A percentile compares a stretch with the other conserved stretches of the same genome.
These are phyloP conservation scores for Hypoxylon sp. DNA, from an alignment of 2,329 filamentous ascomycete species.

Conservation along the genomic window DNA sequence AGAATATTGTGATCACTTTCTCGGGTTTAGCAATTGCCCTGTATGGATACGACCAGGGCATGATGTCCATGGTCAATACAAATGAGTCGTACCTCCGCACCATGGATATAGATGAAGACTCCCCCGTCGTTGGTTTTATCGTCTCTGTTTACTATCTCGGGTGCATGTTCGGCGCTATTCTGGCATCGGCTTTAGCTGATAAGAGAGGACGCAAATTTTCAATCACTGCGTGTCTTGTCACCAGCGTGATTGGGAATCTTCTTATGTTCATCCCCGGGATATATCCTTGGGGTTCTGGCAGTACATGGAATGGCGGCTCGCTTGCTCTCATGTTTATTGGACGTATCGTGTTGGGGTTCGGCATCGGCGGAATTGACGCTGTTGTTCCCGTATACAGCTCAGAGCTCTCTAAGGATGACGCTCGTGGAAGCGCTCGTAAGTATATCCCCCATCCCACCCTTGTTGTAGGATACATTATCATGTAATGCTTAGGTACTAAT, in stretches of 20 bases:
- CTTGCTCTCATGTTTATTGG: slow-evolving; percentile 57
- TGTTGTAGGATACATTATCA: neutral
- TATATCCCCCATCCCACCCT: neutral
- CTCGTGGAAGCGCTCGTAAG: slow-evolving; percentile 65
- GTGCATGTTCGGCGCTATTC: slow-evolving; percentile 70
- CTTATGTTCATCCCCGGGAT: slow-evolving; percentile 73
- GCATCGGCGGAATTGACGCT: slow-evolving; percentile 72
- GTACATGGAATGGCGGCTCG: slow-evolving; percentile 64
- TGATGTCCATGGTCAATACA: slow-evolving; percentile 57
- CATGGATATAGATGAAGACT: slow-evolving; percentile 67
- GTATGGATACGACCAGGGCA: slow-evolving; percentile 57
- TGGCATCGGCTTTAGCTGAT: slow-evolving; percentile 71
- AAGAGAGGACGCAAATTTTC: slow-evolving; percentile 67
- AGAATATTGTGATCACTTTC: slow-evolving; percentile 57
- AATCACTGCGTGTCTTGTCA: slow-evolving; percentile 69
- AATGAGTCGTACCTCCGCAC: slow-evolving; percentile 66
- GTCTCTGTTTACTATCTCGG: slow-evolving; percentile 75
- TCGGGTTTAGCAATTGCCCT: slow-evolving; percentile 59
- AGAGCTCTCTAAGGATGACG: slow-evolving; percentile 70
- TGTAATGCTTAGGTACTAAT: slow-evolving; percentile 14
- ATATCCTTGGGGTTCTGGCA: slow-evolving; percentile 58
- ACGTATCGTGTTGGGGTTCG: slow-evolving; percentile 58
- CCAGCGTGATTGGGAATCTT: slow-evolving; percentile 69
- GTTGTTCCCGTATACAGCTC: slow-evolving; percentile 73
- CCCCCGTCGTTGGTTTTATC: slow-evolving; percentile 70